Evolutionary conservation across 2,329 filamentous ascomycete genomes (phyloP).

Genomic region (Diplodia seriata): DNA sequence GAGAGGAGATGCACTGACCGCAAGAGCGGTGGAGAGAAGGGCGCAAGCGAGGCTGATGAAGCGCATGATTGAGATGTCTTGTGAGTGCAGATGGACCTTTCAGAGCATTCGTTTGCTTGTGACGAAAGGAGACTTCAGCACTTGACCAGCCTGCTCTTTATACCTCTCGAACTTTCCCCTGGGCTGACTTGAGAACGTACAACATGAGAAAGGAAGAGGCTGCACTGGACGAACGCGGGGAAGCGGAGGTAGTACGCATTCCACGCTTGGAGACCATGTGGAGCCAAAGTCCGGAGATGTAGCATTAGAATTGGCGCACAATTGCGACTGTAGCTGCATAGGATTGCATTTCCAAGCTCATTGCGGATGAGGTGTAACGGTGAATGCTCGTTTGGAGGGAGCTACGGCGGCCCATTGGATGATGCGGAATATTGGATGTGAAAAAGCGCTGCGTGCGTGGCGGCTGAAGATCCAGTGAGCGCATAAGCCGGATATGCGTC

Average conservation of each 20-base stretch:
- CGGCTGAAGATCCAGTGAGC: not conserved
- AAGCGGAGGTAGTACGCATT: not conserved
- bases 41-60: conserved; percentile 1
- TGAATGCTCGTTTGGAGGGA: not conserved
- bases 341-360: not conserved
- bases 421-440: not conserved
- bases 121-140: too few relatives aligned
- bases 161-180: not conserved
- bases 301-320: not conserved
- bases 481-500: too few relatives aligned
- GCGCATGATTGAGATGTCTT: conserved; percentile 7
- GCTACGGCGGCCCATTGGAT: not conserved
- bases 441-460: conserved; percentile 7
- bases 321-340: not conserved
- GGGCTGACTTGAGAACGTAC: too few relatives aligned
- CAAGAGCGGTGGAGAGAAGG: conserved; percentile 1
- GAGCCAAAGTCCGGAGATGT: not conserved
- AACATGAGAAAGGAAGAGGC: not conserved
- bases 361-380: not conserved
- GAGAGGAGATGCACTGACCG: not conserved
- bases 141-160: not conserved
- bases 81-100: not conserved
- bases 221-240: not conserved
- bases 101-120: not conserved
- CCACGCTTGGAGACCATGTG: not conserved